These are phyloP conservation scores for Lathyrus tuberosus DNA, from an alignment of 306 rosid genomes.

Conservation along the genomic window DNA sequence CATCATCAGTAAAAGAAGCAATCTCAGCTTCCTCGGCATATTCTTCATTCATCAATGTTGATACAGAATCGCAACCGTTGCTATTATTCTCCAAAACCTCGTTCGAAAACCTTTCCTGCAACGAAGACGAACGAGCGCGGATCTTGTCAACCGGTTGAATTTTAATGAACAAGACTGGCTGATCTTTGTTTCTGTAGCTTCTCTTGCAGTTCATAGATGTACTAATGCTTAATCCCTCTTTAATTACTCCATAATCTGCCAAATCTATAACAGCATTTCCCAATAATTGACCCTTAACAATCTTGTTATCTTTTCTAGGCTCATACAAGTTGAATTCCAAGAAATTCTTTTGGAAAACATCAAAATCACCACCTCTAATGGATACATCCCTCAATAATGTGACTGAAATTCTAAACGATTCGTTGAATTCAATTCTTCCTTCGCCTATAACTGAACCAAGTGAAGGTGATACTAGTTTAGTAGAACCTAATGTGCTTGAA, in stretches of 20 bases:
- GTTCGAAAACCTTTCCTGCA: constrained; percentile 57
- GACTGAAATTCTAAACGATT: constrained; percentile 67
- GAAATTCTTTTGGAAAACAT: constrained; percentile 71
- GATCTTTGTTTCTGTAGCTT: constrained; percentile 74
- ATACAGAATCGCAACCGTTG: constrained; percentile 63
- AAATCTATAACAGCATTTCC: constrained; percentile 76
- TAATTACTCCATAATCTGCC: constrained; percentile 77
- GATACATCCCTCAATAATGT: constrained; percentile 70
- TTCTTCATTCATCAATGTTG: constrained; percentile 67
- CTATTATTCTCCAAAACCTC: constrained; percentile 37
- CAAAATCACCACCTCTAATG: constrained; percentile 56
- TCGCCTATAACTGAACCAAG: constrained; percentile 69
- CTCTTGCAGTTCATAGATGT: constrained; percentile 77
- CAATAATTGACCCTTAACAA: constrained; percentile 75
- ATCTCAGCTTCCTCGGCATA: constrained; percentile 74
- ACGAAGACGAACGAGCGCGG: constrained; percentile 42
- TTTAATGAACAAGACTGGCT: constrained; percentile 63
- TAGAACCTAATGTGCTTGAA: constrained; percentile 63
- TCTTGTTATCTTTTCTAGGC: constrained; percentile 78
- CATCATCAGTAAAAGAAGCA: constrained; percentile 68
- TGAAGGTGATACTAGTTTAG: constrained; percentile 71
- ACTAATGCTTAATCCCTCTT: constrained; percentile 58
- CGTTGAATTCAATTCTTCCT: constrained; percentile 83
- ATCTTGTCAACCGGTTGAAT: constrained; percentile 68
- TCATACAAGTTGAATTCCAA: constrained; percentile 82